Evolutionary conservation across 2,329 filamentous ascomycete genomes (phyloP).

Genomic region (Calonectria pseudoreteaudii): DNA sequence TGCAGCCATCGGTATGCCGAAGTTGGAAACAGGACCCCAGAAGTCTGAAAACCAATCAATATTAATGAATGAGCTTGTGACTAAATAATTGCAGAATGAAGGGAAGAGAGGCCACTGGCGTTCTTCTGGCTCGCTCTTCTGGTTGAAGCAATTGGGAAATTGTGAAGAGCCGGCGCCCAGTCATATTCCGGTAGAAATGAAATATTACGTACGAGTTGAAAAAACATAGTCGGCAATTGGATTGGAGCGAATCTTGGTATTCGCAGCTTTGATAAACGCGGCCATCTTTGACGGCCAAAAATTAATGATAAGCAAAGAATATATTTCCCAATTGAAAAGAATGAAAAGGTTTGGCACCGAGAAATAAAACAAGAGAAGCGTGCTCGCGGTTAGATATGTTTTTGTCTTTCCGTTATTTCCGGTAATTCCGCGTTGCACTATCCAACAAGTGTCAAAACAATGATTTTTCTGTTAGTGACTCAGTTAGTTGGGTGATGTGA

Average conservation of each 20-base stretch:
- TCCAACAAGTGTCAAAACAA: not conserved
- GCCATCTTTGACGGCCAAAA: slow-evolving; percentile 68
- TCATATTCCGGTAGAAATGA: slow-evolving; percentile 24
- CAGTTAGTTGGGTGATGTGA: not conserved
- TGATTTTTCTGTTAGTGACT: not conserved
- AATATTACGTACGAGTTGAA: slow-evolving; percentile 81
- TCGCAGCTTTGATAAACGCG: slow-evolving; percentile 81
- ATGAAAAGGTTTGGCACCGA: not conserved
- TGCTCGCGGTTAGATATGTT: not conserved
- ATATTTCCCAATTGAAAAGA: not conserved
- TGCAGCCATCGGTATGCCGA: slow-evolving; percentile 85
- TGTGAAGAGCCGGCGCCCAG: slow-evolving; percentile 23
- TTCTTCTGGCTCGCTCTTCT: no score
- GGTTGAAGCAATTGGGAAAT: not conserved
- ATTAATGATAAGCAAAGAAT: not conserved
- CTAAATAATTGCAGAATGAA: not conserved
- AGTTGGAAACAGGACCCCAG: slow-evolving; percentile 90
- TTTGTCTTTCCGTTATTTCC: not conserved
- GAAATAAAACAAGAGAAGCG: not conserved
- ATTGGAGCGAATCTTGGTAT: slow-evolving; percentile 87
- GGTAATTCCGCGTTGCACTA: not conserved
- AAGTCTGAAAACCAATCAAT: slow-evolving; percentile 69
- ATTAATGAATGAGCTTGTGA: not conserved
- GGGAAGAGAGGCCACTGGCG: no score
- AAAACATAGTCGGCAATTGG: slow-evolving; percentile 83